These are phyloP conservation scores for Apiotrichum sp. DNA, from an alignment of 1,284 basidiomycete genomes.

Conservation along the genomic window DNA sequence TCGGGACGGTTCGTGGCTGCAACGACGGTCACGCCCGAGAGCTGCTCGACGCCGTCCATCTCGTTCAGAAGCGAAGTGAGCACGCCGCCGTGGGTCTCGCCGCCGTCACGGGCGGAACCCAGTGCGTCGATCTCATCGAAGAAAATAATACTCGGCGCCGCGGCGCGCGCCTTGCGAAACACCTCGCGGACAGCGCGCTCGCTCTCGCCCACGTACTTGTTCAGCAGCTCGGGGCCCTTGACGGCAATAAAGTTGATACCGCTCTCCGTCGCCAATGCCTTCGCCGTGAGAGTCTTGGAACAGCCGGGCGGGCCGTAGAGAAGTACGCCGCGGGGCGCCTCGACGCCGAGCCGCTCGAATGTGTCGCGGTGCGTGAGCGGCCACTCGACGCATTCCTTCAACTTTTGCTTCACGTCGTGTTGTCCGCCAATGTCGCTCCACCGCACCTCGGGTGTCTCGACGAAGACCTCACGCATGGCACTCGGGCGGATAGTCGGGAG, in stretches of 20 bases:
- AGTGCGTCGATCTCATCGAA: conserved; percentile 98
- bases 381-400: conserved; percentile 90
- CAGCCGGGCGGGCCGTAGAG: conserved; percentile 97
- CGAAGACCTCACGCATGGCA: conserved; percentile 85
- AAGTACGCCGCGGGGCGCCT: conserved; percentile 81
- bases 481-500: conserved; percentile 80
- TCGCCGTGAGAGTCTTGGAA: conserved; percentile 90
- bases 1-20: conserved; percentile 96
- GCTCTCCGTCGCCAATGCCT: conserved; percentile 89
- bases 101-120: conserved; percentile 64
- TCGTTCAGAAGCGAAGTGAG: conserved; percentile 91
- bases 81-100: conserved; percentile 64
- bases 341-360: conserved; percentile 80
- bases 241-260: conserved; percentile 97
- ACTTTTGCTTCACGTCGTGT: conserved; percentile 65
- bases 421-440: conserved; percentile 92
- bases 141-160: conserved; percentile 91
- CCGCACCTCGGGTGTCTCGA: conserved; percentile 74
- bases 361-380: conserved; percentile 78
- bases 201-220: conserved; percentile 96
- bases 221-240: conserved; percentile 93
- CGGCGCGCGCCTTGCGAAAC: conserved; percentile 89
- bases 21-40: conserved; percentile 85
- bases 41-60: conserved; percentile 96
- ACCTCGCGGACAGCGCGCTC: conserved; percentile 91